phyloP scores from a whole-genome alignment of 257 asterid genomes.

The Coffea canephora region DNA sequence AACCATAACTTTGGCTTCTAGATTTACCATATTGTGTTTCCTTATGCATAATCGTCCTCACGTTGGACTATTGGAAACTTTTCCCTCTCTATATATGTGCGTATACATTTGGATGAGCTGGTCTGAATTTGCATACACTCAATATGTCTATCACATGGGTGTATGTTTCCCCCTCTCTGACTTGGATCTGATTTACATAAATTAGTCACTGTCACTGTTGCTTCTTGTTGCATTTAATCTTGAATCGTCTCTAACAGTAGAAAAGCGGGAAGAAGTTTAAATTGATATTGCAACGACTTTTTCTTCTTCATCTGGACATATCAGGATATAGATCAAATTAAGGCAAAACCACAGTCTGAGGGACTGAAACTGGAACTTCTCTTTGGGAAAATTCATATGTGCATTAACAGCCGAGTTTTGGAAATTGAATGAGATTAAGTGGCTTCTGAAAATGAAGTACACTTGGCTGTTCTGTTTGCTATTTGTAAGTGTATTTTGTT shows the following conservation, averaged over 20 bases:
- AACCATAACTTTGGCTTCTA: background rate
- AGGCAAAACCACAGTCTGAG: background rate
- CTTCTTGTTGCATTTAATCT: background rate
- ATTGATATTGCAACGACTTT: background rate
- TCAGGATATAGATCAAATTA: slow-evolving; percentile 1
- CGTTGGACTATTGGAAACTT: background rate
- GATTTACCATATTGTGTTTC: background rate
- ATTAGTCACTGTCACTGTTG: background rate
- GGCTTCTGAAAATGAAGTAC: background rate
- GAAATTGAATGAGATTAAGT: background rate
- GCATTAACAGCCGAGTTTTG: background rate
- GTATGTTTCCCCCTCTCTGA: background rate
- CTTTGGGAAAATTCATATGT: background rate
- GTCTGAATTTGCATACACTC: background rate
- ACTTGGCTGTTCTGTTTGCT: background rate
- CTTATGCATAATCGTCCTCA: background rate
- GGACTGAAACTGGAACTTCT: background rate
- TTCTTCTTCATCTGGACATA: background rate
- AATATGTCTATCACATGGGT: background rate
- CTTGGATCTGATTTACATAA: background rate
- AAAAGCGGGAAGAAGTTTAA: background rate
- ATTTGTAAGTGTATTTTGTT: background rate
- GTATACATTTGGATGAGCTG: background rate
- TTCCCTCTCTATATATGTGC: background rate
- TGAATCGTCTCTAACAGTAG: background rate